A percentile compares a stretch with the other conserved stretches of the same genome.
phyloP scores from a whole-genome alignment of 768 basidiomycete species.

The Ephemerocybe angulata region DNA sequence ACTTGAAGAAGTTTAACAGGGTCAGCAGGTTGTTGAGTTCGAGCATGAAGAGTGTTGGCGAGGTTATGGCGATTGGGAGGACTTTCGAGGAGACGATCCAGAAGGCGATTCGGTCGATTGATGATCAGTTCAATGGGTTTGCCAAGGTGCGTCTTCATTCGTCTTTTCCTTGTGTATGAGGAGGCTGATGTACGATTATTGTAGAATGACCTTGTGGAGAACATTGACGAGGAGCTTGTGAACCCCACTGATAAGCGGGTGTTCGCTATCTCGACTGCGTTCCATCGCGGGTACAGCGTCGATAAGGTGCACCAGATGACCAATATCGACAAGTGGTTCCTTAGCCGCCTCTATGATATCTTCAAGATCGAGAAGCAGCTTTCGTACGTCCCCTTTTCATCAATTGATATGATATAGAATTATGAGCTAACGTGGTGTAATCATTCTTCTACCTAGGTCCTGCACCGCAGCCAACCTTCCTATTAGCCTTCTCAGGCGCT shows the following conservation, averaged over 20 bases:
- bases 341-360: constrained; percentile 83
- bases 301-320: constrained; percentile 98
- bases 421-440: too few species aligned
- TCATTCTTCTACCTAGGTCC: constrained; percentile 35
- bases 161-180: neutral
- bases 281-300: constrained; percentile 89
- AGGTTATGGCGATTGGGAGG: constrained; percentile 98
- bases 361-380: constrained; percentile 75
- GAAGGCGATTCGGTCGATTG: constrained; percentile 95
- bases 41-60: constrained; percentile 98
- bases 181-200: neutral
- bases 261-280: constrained; percentile 92
- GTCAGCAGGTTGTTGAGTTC: constrained; percentile 89
- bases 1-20: constrained; percentile 95
- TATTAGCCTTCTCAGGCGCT: constrained; percentile 60
- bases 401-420: too few species aligned
- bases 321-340: constrained; percentile 98
- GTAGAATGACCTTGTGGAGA: constrained; percentile 82
- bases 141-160: constrained; percentile 52
- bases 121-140: constrained; percentile 93
- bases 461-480: constrained; percentile 65
- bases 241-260: constrained; percentile 98
- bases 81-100: constrained; percentile 99
- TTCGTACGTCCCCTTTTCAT: constrained; percentile 50
- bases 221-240: constrained; percentile 88